Evolutionary conservation across 768 basidiomycete species (phyloP).

Genomic region (Gymnopilus dilepis): DNA sequence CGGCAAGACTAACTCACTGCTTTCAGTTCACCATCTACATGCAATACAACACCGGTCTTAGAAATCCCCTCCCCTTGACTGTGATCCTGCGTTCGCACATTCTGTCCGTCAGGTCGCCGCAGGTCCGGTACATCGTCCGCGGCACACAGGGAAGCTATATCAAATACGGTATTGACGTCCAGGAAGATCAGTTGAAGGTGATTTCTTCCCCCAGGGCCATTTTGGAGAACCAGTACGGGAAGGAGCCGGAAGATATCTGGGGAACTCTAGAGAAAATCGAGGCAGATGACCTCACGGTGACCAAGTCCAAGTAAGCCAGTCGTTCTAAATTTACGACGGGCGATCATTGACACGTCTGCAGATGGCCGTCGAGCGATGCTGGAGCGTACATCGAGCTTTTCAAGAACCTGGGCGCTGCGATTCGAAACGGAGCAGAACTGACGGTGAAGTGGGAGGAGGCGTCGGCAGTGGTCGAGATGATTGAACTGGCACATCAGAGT

Average conservation of each 20-base stretch:
- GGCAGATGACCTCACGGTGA: constrained; percentile 48
- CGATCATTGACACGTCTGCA: constrained; percentile 32
- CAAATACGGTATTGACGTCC: constrained; percentile 79
- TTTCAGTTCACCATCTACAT: constrained; percentile 58
- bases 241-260: constrained; percentile 66
- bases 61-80: constrained; percentile 58
- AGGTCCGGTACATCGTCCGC: constrained; percentile 74
- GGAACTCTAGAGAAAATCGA: constrained; percentile 64
- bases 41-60: constrained; percentile 49
- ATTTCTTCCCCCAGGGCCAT: constrained; percentile 53
- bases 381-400: constrained; percentile 69
- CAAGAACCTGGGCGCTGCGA: constrained; percentile 67
- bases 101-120: constrained; percentile 67
- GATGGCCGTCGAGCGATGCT: constrained; percentile 65
- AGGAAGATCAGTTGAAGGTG: constrained; percentile 76
- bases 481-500: constrained; percentile 75
- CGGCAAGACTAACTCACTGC: neutral
- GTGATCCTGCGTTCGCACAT: constrained; percentile 72
- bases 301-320: constrained; percentile 41
- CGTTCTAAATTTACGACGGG: constrained; percentile 1
- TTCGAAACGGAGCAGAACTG: constrained; percentile 56
- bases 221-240: constrained; percentile 54
- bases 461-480: constrained; percentile 71
- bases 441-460: constrained; percentile 79
- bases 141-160: constrained; percentile 74